Conservation (phyloP, 1,284 basidiomycete genomes). For the Cryptococcus neoformans region DNA sequence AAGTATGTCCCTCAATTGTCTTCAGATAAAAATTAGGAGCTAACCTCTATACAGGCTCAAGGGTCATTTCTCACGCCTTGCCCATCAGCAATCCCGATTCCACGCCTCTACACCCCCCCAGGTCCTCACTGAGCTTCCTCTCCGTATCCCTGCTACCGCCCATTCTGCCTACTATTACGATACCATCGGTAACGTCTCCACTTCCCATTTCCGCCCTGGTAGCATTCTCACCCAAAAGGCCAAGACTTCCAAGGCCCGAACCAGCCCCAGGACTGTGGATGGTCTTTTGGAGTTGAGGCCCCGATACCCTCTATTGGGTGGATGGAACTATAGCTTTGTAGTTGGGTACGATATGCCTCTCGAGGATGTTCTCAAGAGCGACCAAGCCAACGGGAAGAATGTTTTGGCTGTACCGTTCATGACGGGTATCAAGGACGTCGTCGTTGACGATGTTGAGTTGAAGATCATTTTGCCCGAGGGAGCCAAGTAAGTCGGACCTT, state of each 20-base stretch:
- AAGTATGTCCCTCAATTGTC: slow-evolving; percentile 56
- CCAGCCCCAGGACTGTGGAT: slow-evolving; percentile 52
- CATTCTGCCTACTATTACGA: slow-evolving; percentile 84
- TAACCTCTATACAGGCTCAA: slow-evolving; percentile 62
- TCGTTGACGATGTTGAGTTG: slow-evolving; percentile 76
- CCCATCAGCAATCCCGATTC: slow-evolving; percentile 75
- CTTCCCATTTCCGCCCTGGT: slow-evolving; percentile 71
- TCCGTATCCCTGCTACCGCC: slow-evolving; percentile 78
- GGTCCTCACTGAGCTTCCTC: slow-evolving; percentile 60
- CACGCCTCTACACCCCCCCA: slow-evolving; percentile 63
- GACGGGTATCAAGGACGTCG: slow-evolving; percentile 73
- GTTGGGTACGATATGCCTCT: slow-evolving; percentile 89
- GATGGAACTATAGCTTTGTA: slow-evolving; percentile 97
- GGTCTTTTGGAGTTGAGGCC: slow-evolving; percentile 75
- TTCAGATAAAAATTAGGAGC: not conserved
- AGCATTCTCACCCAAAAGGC: slow-evolving; percentile 18
- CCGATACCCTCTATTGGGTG: slow-evolving; percentile 89
- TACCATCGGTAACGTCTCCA: slow-evolving; percentile 93
- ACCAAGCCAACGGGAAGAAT: slow-evolving; percentile 54
- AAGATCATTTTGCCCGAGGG: slow-evolving; percentile 89
- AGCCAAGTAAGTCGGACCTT: slow-evolving; percentile 64
- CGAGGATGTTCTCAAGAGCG: slow-evolving; percentile 54
- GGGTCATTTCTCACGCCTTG: slow-evolving; percentile 91
- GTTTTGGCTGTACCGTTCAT: slow-evolving; percentile 81
- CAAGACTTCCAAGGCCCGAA: slow-evolving; percentile 47